A percentile compares a stretch with the other conserved stretches of the same genome.
These are phyloP conservation scores for Ceratocystiopsis sp. DNA, from an alignment of 2,329 filamentous ascomycete species.

Conservation along the genomic window DNA sequence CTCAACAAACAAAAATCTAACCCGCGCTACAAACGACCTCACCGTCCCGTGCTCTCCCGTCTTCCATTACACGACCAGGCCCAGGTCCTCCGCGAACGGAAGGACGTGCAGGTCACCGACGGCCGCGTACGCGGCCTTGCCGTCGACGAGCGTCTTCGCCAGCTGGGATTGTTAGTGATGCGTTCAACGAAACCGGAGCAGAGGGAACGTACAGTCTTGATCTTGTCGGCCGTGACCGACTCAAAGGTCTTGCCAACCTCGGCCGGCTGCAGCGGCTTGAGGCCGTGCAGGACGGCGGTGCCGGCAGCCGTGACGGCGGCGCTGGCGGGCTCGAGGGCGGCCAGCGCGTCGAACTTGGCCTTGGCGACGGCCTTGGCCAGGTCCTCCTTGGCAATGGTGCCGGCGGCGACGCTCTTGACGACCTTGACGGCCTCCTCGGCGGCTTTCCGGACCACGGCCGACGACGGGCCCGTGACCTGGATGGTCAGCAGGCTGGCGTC, in stretches of 20 bases:
- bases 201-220: slow-evolving; percentile 56
- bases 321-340: slow-evolving; percentile 61
- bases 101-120: slow-evolving; percentile 86
- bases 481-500: slow-evolving; percentile 84
- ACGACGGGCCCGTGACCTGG: slow-evolving; percentile 54
- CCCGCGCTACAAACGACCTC: not conserved
- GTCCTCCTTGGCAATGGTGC: slow-evolving; percentile 64
- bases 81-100: slow-evolving; percentile 86
- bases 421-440: slow-evolving; percentile 64
- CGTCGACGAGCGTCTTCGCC: slow-evolving; percentile 72
- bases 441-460: slow-evolving; percentile 53
- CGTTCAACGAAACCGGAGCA: not conserved
- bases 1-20: slow-evolving; percentile 1
- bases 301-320: slow-evolving; percentile 71
- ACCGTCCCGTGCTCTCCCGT: not conserved
- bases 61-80: slow-evolving; percentile 64
- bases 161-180: slow-evolving; percentile 32
- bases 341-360: slow-evolving; percentile 84
- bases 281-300: slow-evolving; percentile 62
- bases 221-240: slow-evolving; percentile 62
- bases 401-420: slow-evolving; percentile 64
- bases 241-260: slow-evolving; percentile 59
- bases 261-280: slow-evolving; percentile 69
- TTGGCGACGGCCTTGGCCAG: slow-evolving; percentile 81
- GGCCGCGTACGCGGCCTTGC: slow-evolving; percentile 74